Conservation (phyloP, 192 early-diverging fungal species). For the Coemansia sp. region DNA sequence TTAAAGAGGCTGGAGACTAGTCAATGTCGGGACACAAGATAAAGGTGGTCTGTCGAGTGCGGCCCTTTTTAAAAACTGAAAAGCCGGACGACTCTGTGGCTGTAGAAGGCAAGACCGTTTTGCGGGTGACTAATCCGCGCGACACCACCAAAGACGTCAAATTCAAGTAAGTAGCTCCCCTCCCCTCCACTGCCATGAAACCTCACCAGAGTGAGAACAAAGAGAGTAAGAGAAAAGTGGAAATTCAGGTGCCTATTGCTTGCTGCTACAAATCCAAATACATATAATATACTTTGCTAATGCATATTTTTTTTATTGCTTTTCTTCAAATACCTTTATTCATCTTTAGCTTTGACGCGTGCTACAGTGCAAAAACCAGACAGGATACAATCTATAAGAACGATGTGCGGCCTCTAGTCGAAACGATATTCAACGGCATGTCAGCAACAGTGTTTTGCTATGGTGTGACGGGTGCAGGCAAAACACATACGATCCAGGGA, state of each 20-base stretch:
- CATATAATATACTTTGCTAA: not conserved
- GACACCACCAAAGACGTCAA: conserved; percentile 50
- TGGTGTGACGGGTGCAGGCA: conserved; percentile 65
- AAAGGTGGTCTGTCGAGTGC: conserved; percentile 58
- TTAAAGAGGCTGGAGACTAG: too few relatives aligned
- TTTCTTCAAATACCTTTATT: not conserved
- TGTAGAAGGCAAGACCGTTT: conserved; percentile 33
- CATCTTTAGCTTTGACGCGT: conserved; percentile 49
- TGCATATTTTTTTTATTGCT: not conserved
- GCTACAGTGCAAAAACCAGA: conserved; percentile 41
- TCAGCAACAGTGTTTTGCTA: conserved; percentile 69
- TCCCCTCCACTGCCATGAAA: too few relatives aligned
- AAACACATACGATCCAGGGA: conserved; percentile 65
- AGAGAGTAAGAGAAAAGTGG: not conserved
- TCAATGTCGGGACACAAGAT: conserved; percentile 54
- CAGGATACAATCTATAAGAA: conserved; percentile 53
- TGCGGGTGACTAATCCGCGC: conserved; percentile 56
- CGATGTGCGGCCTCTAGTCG: conserved; percentile 57
- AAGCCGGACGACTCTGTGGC: conserved; percentile 46
- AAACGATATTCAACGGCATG: conserved; percentile 55
- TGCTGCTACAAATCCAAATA: not conserved
- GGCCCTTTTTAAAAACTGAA: conserved; percentile 58
- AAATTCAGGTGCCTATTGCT: not conserved
- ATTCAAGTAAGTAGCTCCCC: conserved; percentile 41
- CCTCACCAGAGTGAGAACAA: not conserved